Percentiles rank a stretch among this genome's conserved stretches.
Evolutionary conservation across 164 flowering plant species (phyloP).

Genomic region (Aristolochia fimbriata): DNA sequence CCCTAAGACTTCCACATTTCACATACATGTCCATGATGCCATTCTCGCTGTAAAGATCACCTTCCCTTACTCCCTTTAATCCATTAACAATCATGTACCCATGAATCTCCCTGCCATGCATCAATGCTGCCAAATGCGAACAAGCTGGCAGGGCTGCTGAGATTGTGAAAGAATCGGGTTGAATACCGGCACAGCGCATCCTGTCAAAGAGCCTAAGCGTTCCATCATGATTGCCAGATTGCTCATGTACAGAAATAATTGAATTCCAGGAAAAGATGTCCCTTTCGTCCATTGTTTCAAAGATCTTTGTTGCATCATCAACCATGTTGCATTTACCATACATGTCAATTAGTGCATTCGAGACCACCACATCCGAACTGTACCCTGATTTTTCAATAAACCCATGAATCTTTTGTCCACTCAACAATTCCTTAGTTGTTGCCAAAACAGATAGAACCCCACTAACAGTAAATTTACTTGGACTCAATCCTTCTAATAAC

Average conservation of each 20-base stretch:
- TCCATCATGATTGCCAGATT: constrained; percentile 40
- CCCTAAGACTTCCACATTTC: constrained; percentile 60
- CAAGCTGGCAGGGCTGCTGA: constrained; percentile 53
- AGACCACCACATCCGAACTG: constrained; percentile 33
- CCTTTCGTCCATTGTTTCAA: constrained; percentile 29
- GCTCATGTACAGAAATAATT: constrained; percentile 42
- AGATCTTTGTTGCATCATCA: constrained; percentile 29
- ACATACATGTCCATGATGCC: constrained; percentile 73
- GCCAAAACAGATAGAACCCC: constrained; percentile 46
- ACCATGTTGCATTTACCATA: constrained; percentile 55
- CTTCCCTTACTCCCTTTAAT: constrained; percentile 16
- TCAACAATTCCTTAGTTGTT: constrained; percentile 20
- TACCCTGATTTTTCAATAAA: constrained; percentile 39
- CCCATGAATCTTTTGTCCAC: constrained; percentile 46
- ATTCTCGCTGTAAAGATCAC: constrained; percentile 29
- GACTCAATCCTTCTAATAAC: constrained; percentile 31
- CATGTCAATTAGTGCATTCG: constrained; percentile 55
- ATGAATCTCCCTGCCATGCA: constrained; percentile 60
- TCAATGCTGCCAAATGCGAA: constrained; percentile 51
- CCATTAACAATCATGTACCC: constrained; percentile 47
- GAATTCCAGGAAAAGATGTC: constrained; percentile 76
- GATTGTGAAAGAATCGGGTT: constrained; percentile 54
- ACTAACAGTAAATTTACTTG: constrained; percentile 40
- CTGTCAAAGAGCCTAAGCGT: constrained; percentile 34
- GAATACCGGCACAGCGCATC: constrained; percentile 35